A percentile compares a stretch with the other conserved stretches of the same genome.
Conservation (phyloP, 2,329 filamentous ascomycete genomes). For the Apiospora aurea region DNA sequence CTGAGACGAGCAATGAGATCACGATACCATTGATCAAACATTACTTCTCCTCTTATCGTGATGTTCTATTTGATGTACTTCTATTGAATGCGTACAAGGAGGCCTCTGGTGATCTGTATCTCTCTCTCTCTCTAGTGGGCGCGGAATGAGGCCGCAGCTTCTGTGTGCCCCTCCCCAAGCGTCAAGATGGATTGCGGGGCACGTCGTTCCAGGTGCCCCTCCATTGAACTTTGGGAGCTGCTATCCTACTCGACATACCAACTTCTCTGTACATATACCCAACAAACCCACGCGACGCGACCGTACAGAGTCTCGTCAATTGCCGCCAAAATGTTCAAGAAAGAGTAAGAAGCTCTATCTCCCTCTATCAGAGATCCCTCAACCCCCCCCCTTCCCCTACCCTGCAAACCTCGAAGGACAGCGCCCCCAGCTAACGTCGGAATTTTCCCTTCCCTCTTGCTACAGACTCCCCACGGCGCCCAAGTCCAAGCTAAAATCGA, state of each 20-base stretch:
- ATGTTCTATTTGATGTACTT: background rate
- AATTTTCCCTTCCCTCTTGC: background rate
- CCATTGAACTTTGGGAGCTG: conserved; percentile 16
- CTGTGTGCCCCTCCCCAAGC: conserved; percentile 6
- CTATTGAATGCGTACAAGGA: background rate
- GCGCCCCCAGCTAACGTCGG: conserved; percentile 19
- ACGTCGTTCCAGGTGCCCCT: conserved; percentile 13
- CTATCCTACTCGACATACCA: conserved; percentile 7
- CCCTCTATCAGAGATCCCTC: background rate
- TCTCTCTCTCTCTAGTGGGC: background rate
- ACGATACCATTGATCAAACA: conserved; percentile 13
- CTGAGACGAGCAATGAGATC: conserved; percentile 26
- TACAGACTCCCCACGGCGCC: conserved; percentile 75
- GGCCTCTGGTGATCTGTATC: background rate
- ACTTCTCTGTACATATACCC: conserved; percentile 15
- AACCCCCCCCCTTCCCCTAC: too few species aligned
- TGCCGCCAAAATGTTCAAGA: conserved; percentile 80
- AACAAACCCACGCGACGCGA: conserved; percentile 20
- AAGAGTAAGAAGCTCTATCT: conserved; percentile 71
- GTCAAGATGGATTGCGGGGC: conserved; percentile 11
- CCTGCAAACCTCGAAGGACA: conserved; percentile 17
- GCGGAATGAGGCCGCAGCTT: conserved; percentile 11
- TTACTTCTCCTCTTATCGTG: background rate
- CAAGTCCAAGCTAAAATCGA: conserved; percentile 97
- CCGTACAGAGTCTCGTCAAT: conserved; percentile 14